Base-by-base conservation (phyloP, 768 basidiomycete genomes). In the Fistulinella prunicolor region DNA sequence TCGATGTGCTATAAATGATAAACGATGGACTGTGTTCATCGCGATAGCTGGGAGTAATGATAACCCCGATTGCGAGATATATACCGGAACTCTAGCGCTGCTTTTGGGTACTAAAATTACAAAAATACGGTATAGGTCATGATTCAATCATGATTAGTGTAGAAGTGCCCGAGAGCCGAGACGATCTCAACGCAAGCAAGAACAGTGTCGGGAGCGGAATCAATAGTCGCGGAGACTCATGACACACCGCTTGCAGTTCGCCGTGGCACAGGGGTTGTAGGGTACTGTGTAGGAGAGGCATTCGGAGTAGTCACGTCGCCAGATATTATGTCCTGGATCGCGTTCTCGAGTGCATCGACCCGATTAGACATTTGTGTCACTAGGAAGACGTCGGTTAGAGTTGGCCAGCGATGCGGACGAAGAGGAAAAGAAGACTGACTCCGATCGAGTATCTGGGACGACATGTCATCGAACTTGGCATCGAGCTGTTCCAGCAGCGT, bases 331-430 rank as follows among this genome's bases (percentile, higher is more conserved):
- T 95, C 93, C 56, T 94, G 90, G 46, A 96, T 94, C 10, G 93
- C 82, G 16, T 82, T 82, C 62, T 96, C 94, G 24, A 96, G 74
- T 16, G 88, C 80, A 59, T 96, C 93, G 19, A 96, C 93, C 37
- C 94, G 80, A 32, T 81, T 79, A 1, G 93, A 94, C 94, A 95
- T 96, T 59, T 92, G 87, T 46, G 72, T 80, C 94, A 96, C 94
- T 95, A 61, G 29, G 19, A 42, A 45, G 20, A 49, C 47, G 34
- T 54, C 42, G 44, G 55, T 56, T 26, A 49, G 50, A 17, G 32
- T 16, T 28, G 14, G 10, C 41, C 14, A 24, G 34, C 21, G 34
- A 44, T 35, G 34, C 40, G 30, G 44, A 54, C 10, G 10, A 38
- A 41, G 38, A 46, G 34, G 46, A 36, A 22, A 43, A 42, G 26